phyloP scores from a whole-genome alignment of 1,284 basidiomycete genomes.

The Fomitopsis pinicola region DNA sequence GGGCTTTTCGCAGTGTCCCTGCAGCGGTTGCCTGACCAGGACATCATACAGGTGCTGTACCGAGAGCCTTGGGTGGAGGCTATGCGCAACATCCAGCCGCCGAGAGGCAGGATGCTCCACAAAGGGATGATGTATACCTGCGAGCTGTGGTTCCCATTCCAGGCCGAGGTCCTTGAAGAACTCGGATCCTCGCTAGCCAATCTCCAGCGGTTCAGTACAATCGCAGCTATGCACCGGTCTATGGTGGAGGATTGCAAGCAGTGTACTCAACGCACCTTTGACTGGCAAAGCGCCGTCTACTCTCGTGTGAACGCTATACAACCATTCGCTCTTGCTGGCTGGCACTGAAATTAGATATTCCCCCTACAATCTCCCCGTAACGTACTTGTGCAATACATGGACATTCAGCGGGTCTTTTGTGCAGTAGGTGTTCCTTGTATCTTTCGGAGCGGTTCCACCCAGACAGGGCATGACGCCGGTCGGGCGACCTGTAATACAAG shows the following conservation, averaged over 20 bases:
- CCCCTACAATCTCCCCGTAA: too few relatives aligned
- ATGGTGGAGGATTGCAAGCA: neutral
- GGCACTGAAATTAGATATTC: too few relatives aligned
- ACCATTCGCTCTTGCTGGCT: too few relatives aligned
- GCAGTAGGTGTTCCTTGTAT: too few relatives aligned
- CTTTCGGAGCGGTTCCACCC: too few relatives aligned
- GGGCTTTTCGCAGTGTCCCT: neutral
- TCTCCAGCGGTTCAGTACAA: neutral
- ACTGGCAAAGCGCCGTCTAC: neutral
- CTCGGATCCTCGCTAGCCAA: neutral
- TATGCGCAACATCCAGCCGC: neutral
- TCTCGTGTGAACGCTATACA: too few relatives aligned
- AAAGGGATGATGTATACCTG: neutral
- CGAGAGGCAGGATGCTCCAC: neutral
- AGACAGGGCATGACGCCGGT: too few relatives aligned
- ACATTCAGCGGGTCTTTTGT: too few relatives aligned
- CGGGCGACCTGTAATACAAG: too few relatives aligned
- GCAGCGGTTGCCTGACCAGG: too few relatives aligned
- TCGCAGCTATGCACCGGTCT: neutral
- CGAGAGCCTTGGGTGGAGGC: neutral
- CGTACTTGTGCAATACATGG: too few relatives aligned
- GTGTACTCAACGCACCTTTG: neutral
- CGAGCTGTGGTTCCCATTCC: neutral
- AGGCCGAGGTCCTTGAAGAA: neutral
- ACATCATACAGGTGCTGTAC: neutral